Evolutionary conservation across 148 eudicot species (phyloP), one percentile per base, ranked within the genome.

Genomic region (Spergularia marina): DNA sequence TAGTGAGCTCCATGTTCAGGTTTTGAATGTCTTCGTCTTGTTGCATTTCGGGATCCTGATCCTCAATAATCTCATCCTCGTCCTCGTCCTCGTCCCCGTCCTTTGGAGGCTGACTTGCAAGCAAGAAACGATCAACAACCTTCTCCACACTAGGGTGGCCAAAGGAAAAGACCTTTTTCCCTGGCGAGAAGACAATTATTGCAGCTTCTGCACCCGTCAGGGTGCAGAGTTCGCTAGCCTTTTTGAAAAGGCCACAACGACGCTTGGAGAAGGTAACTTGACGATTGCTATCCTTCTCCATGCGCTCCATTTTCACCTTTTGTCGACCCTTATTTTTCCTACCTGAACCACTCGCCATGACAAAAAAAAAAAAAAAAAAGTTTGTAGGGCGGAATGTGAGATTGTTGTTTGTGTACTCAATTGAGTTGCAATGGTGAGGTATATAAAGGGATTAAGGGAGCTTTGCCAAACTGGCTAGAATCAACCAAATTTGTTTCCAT

Each of bases 221-320:
- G 30, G 77, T 81, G 74, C 83, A 76, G 2, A 81, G 55, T 20
- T 81, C 83, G 12, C 80, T 81, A 1, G 83, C 77, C 47, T 81
- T 81, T 10, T 81, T 81, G 40, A 81, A 81, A 4, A 81, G 77
- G 2, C 83, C 80, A 11, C 36, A 16, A 3, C 83, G 83, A 0
- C 83, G 73, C 36, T 81, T 81, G 7, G 83, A 81, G 59, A 81
- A 81, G 36, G 83, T 81, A 10, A 81, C 83, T 53, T 72, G 83
- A 4, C 80, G 80, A 54, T 76, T 77, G 58, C 77, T 81, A 3
- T 81, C 83, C 40, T 81, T 81, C 70, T 76, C 80, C 83, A 81
- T 81, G 0, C 80, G 69, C 3, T 20, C 70, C 83, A 81, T 66
- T 47, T 39, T 47, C 4, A 81, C 77, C 73, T 72, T 81, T 53